A percentile compares a stretch with the other conserved stretches of the same genome.
These are phyloP conservation scores for Syzygium grande DNA, from an alignment of 345 rosid genomes.

Conservation along the genomic window DNA sequence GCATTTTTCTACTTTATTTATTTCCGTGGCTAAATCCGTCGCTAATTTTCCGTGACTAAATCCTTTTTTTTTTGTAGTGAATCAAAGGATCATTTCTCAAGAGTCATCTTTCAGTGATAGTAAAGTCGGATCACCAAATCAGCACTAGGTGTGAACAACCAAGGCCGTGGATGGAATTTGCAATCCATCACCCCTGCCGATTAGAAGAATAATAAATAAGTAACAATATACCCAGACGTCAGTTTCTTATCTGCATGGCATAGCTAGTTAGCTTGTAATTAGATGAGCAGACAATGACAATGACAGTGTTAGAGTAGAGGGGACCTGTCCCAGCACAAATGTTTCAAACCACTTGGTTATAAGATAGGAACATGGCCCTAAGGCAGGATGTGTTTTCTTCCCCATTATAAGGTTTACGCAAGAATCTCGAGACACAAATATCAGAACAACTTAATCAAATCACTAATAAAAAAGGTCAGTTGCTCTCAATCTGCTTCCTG, in stretches of 20 bases:
- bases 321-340: not conserved
- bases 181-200: constrained; percentile 82
- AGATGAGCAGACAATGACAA: not conserved
- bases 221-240: not conserved
- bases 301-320: not conserved
- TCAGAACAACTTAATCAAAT: not conserved
- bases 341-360: not conserved
- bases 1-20: no score
- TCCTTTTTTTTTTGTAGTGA: no score
- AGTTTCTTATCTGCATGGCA: not conserved
- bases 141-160: constrained; percentile 91
- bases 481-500: not conserved
- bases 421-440: not conserved
- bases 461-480: not conserved
- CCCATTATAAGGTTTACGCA: not conserved
- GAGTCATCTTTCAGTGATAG: constrained; percentile 35
- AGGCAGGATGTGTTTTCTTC: not conserved
- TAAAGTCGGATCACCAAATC: constrained; percentile 74
- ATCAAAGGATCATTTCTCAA: not conserved
- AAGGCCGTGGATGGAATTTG: constrained; percentile 93
- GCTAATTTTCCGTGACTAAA: no score
- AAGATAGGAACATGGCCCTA: not conserved
- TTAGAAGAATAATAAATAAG: not conserved
- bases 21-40: no score
- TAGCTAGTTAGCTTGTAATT: not conserved